Percentiles rank a stretch among this genome's conserved stretches.
These are phyloP conservation scores for Cardiospermum halicacabum DNA, from an alignment of 345 rosid species.

Conservation along the genomic window DNA sequence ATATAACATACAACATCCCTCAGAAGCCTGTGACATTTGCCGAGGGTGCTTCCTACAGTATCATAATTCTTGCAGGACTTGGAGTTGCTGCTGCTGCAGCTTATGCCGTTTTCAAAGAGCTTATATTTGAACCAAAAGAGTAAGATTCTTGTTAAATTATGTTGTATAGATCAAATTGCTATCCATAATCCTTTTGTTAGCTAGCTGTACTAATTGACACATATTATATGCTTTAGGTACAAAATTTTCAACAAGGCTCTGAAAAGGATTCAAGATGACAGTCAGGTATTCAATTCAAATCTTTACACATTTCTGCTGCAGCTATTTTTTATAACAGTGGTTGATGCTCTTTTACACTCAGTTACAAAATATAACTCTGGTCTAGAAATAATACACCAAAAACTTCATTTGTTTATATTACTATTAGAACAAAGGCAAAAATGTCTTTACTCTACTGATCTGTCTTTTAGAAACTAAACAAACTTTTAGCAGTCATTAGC, in stretches of 20 bases:
- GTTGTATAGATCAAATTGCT: slow-evolving; percentile 4
- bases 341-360: not conserved
- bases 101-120: slow-evolving; percentile 84
- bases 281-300: slow-evolving; percentile 70
- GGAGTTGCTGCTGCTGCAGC: slow-evolving; percentile 91
- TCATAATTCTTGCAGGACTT: slow-evolving; percentile 85
- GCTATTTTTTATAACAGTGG: not conserved
- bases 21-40: slow-evolving; percentile 90
- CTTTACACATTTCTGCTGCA: not conserved
- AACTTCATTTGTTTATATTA: not conserved
- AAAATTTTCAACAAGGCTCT: slow-evolving; percentile 79
- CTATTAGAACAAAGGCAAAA: not conserved
- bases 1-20: slow-evolving; percentile 91
- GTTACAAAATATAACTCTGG: not conserved
- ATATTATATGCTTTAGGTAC: slow-evolving; percentile 45
- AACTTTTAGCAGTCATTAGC: too few species aligned
- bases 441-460: not conserved
- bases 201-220: slow-evolving; percentile 13
- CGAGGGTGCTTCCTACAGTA: slow-evolving; percentile 90
- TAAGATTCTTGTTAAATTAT: slow-evolving; percentile 27
- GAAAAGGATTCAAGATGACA: slow-evolving; percentile 85
- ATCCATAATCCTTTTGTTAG: not conserved
- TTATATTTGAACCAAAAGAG: slow-evolving; percentile 96
- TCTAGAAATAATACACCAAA: not conserved
- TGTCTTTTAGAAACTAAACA: not conserved